Evolutionary conservation across 2,329 filamentous ascomycete genomes (phyloP).

Genomic region (Pseudocercospora eumusae): DNA sequence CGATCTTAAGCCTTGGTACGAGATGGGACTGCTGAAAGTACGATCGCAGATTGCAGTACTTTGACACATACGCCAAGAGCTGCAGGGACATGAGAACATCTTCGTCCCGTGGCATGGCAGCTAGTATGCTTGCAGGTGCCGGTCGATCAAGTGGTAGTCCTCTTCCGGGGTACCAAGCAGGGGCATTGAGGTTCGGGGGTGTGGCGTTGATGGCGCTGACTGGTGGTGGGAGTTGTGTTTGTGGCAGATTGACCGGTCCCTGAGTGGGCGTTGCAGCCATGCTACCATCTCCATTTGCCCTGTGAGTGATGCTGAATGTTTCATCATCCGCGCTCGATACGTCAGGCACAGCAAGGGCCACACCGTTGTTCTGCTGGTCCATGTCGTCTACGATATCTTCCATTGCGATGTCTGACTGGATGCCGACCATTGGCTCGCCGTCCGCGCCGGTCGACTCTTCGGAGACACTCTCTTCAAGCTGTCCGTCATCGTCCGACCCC

Average conservation of each 20-base stretch:
- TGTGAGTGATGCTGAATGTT: conserved; percentile 91
- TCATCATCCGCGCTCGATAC: conserved; percentile 83
- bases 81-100: conserved; percentile 98
- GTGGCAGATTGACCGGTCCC: conserved; percentile 34
- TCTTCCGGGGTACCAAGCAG: conserved; percentile 35
- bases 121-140: conserved; percentile 66
- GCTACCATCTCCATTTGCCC: conserved; percentile 79
- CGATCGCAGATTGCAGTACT: conserved; percentile 92
- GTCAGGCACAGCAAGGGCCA: conserved; percentile 74
- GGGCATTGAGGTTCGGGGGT: conserved; percentile 69
- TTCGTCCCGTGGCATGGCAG: conserved; percentile 93
- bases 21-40: conserved; percentile 96
- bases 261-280: conserved; percentile 69
- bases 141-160: conserved; percentile 33
- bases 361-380: conserved; percentile 64
- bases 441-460: conserved; percentile 78
- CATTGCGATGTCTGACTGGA: conserved; percentile 80
- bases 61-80: conserved; percentile 93
- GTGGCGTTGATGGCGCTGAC: conserved; percentile 68
- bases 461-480: conserved; percentile 78
- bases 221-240: conserved; percentile 49
- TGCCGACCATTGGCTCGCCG: conserved; percentile 72
- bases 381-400: conserved; percentile 85
- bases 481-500: conserved; percentile 83
- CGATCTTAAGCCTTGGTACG: conserved; percentile 87